These are phyloP conservation scores for Cladophialophora yegresii DNA, from an alignment of 2,329 filamentous ascomycete genomes.

Conservation along the genomic window DNA sequence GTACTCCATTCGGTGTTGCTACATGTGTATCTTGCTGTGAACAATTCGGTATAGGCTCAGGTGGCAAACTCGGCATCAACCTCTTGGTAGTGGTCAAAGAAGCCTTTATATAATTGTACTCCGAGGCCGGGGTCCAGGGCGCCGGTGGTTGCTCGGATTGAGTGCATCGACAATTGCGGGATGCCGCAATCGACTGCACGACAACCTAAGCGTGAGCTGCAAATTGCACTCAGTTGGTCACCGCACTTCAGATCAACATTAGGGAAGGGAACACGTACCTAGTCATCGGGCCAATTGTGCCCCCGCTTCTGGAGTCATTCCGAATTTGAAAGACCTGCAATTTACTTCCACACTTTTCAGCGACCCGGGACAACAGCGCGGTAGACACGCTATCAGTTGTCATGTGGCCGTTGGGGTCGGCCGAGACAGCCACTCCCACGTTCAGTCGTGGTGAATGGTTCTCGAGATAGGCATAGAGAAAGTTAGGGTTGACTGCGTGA, in stretches of 20 bases:
- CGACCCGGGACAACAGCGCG: slow-evolving; percentile 75
- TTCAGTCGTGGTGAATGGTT: slow-evolving; percentile 88
- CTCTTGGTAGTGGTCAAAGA: slow-evolving; percentile 80
- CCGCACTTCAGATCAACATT: neutral
- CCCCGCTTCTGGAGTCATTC: slow-evolving; percentile 85
- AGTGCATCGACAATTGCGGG: slow-evolving; percentile 92
- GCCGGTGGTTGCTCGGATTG: slow-evolving; percentile 84
- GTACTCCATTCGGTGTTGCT: neutral
- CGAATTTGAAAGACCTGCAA: slow-evolving; percentile 92
- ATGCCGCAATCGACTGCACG: slow-evolving; percentile 84
- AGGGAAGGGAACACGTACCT: neutral
- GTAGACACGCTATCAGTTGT: slow-evolving; percentile 88
- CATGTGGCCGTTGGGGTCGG: slow-evolving; percentile 92
- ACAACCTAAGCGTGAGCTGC: slow-evolving; percentile 74
- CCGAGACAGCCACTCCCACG: slow-evolving; percentile 75
- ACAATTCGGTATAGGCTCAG: neutral
- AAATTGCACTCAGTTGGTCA: neutral
- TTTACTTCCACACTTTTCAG: slow-evolving; percentile 68
- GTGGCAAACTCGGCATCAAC: slow-evolving; percentile 75
- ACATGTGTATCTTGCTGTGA: neutral
- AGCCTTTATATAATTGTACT: slow-evolving; percentile 84
- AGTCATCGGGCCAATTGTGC: slow-evolving; percentile 92
- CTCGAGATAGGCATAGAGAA: slow-evolving; percentile 76
- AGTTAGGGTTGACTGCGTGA: slow-evolving; percentile 94
- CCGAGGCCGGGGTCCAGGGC: slow-evolving; percentile 82